Evolutionary conservation across 2,329 filamentous ascomycete genomes (phyloP), one percentile per base, ranked within the genome.

Genomic region (Sporothrix pseudoabietina): DNA sequence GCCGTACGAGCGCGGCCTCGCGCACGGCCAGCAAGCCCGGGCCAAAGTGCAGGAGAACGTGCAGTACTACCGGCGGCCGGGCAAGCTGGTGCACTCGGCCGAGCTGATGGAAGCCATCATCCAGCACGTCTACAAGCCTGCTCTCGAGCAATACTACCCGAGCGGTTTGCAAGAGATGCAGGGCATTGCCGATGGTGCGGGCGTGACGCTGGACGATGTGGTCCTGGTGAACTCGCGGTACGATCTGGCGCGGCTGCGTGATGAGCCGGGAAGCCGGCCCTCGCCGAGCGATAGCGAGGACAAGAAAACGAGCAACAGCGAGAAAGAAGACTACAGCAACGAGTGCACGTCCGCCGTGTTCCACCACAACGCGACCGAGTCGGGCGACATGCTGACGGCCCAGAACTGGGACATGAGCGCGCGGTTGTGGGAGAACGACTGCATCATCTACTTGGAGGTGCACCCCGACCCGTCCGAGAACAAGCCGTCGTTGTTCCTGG

Each of bases 401-500:
- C 74, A 77, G 26, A 75, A 76, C 44, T 76, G 75, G 74, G 74
- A 71, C 71, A 78, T 79, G 75, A 74, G 73, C 0, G 70, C 72
- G 16, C 74, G 72, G 9, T 73, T 79, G 12, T 75, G 70, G 26
- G 68, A 77, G 32, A 35, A 77, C 16, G 76, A 79, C 73, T n/a
- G 71, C 77, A 61, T 75, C 30, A 76, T 80, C 70, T 76, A 77
- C 61, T 77, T 81, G 41, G 78, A 80, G 75, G 75, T 79, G 19
- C 76, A 75, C 22, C 75, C 74, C 5, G 61, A 75, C 26, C 54
- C 74, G 0, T 74, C 72, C 0, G 77, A 77, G 68, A 52, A 75
- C 7, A 44, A 72, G 32, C 75, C 77, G 9, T 75, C 75, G 52
- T 73, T 80, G 32, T 77, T 80, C 61, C 70, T 78, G 35, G 52